Percentiles rank a stretch among this genome's conserved stretches.
These are phyloP conservation scores for Filosporella fistucella DNA, from an alignment of 495 filamentous ascomycete genomes.

Conservation along the genomic window DNA sequence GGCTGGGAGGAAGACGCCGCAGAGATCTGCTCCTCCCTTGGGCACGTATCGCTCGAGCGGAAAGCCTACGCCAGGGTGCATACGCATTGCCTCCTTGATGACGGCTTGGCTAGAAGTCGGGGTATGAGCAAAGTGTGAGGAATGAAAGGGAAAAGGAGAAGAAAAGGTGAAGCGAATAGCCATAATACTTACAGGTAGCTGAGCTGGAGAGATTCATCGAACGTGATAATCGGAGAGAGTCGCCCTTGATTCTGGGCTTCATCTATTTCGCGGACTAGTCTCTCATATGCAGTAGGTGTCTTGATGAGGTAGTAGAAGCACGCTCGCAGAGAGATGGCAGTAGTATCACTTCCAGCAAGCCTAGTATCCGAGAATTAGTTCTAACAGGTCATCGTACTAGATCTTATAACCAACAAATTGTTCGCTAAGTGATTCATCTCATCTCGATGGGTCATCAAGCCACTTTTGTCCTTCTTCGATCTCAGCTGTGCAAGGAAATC, in stretches of 20 bases:
- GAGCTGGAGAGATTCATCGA: constrained; percentile 33
- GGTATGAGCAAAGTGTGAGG: too few species aligned
- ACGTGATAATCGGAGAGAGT: not conserved
- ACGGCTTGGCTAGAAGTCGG: too few species aligned
- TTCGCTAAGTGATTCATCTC: constrained; percentile 45
- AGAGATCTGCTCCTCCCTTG: constrained; percentile 42
- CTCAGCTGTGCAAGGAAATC: constrained; percentile 39
- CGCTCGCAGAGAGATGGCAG: not conserved
- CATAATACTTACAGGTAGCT: too few species aligned
- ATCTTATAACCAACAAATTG: constrained; percentile 39
- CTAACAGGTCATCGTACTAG: too few species aligned
- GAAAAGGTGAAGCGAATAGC: too few species aligned
- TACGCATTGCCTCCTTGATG: constrained; percentile 43
- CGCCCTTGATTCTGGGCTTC: not conserved
- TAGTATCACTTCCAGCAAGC: constrained; percentile 2
- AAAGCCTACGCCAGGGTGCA: constrained; percentile 30
- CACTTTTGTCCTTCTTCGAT: constrained; percentile 34
- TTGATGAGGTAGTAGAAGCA: not conserved
- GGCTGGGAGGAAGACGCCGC: constrained; percentile 43
- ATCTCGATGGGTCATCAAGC: too few species aligned
- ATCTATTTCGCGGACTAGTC: not conserved
- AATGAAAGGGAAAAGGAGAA: too few species aligned
- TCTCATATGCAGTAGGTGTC: not conserved
- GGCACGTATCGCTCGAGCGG: constrained; percentile 52
- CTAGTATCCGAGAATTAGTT: too few species aligned